Percentiles rank a stretch among this genome's conserved stretches.
Conservation (phyloP, 352 stramenopile genomes). For the Phytopythium litorale region DNA sequence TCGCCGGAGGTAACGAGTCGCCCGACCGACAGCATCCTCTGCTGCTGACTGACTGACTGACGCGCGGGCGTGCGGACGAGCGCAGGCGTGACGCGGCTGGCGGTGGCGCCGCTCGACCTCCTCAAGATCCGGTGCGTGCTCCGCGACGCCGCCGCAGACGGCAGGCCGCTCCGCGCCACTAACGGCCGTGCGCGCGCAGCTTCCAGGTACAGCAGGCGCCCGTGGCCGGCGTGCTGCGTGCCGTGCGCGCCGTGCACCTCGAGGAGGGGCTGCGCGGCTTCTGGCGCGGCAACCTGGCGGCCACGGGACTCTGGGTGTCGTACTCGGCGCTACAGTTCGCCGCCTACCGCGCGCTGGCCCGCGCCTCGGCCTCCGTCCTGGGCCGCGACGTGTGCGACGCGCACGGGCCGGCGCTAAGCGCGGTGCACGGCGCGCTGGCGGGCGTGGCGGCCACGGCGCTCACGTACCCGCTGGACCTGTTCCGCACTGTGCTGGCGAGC, state of each 20-base stretch:
- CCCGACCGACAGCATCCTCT: too few relatives aligned
- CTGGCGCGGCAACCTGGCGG: slow-evolving; percentile 79
- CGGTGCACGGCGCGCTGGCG: slow-evolving; percentile 80
- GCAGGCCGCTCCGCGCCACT: too few relatives aligned
- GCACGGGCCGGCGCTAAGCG: slow-evolving; percentile 39
- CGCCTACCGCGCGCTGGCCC: slow-evolving; percentile 48
- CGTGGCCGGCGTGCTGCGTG: slow-evolving; percentile 44
- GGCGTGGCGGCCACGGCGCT: slow-evolving; percentile 84
- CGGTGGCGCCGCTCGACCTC: slow-evolving; percentile 74
- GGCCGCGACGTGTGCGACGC: slow-evolving; percentile 18
- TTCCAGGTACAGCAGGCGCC: slow-evolving; percentile 76
- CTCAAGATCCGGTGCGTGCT: slow-evolving; percentile 54
- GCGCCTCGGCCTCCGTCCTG: slow-evolving; percentile 3
- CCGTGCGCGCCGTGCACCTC: slow-evolving; percentile 60
- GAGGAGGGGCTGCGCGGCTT: slow-evolving; percentile 82
- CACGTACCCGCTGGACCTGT: slow-evolving; percentile 95
- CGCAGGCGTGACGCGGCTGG: slow-evolving; percentile 51
- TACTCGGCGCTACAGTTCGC: slow-evolving; percentile 82
- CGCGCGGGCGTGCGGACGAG: background rate
- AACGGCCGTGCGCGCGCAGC: background rate
- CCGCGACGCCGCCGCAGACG: too few relatives aligned
- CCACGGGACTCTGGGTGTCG: slow-evolving; percentile 73
- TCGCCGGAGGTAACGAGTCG: slow-evolving; percentile 41
- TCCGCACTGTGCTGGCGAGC: slow-evolving; percentile 91
- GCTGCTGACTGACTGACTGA: background rate